Conservation (phyloP, 208 protist species). For the Phytomonas francai region DNA sequence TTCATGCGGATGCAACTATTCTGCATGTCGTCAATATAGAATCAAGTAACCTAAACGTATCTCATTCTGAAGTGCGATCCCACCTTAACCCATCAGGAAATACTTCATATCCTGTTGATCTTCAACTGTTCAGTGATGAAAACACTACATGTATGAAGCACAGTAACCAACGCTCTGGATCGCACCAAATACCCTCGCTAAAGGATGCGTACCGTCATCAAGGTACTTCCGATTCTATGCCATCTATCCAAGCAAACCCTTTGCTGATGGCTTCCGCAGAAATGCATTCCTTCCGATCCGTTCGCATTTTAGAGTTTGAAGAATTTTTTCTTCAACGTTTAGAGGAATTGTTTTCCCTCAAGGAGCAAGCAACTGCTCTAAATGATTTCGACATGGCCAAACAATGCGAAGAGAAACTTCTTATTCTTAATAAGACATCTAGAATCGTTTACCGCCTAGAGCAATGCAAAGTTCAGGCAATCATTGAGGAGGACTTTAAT, state of each 20-base stretch:
- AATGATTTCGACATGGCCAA: slow-evolving; percentile 63
- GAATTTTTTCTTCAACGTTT: slow-evolving; percentile 77
- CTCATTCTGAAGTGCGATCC: neutral
- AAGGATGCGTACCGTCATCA: neutral
- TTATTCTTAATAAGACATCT: slow-evolving; percentile 44
- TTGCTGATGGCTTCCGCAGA: neutral
- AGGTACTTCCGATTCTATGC: neutral
- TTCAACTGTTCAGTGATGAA: neutral
- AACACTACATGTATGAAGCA: neutral
- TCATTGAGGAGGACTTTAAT: slow-evolving; percentile 87
- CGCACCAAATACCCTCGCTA: neutral
- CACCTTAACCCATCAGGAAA: neutral
- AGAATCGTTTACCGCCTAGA: slow-evolving; percentile 76
- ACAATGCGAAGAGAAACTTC: slow-evolving; percentile 65
- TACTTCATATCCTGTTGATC: neutral
- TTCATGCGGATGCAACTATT: slow-evolving; percentile 19
- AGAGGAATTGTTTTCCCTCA: slow-evolving; percentile 73
- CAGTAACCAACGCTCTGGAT: neutral
- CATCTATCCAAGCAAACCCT: neutral
- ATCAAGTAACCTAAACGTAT: neutral
- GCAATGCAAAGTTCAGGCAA: slow-evolving; percentile 85
- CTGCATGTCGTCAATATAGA: slow-evolving; percentile 7
- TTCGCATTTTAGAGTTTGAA: slow-evolving; percentile 80
- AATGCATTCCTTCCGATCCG: slow-evolving; percentile 46
- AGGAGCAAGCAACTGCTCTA: slow-evolving; percentile 58